Percentiles rank a stretch among this genome's conserved stretches.
These are phyloP conservation scores for Astrothelium macrocarpum DNA, from an alignment of 495 filamentous ascomycete genomes.

Conservation along the genomic window DNA sequence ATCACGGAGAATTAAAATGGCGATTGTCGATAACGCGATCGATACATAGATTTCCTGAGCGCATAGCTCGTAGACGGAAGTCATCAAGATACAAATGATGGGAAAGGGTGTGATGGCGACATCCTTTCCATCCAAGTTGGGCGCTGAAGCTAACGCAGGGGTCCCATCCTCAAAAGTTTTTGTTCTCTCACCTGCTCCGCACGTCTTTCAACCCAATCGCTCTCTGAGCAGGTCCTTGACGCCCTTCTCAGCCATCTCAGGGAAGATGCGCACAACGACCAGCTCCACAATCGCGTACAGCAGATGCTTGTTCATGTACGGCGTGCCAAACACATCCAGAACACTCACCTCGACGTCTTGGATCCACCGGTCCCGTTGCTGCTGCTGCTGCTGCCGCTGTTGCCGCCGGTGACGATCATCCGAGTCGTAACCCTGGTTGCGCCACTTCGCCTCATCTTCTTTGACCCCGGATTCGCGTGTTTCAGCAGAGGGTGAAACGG, in stretches of 20 bases:
- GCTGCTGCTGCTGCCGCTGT: neutral
- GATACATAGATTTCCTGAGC: neutral
- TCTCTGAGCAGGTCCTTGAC: slow-evolving; percentile 63
- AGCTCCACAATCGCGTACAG: slow-evolving; percentile 69
- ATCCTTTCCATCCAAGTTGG: no score
- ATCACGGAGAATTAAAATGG: neutral
- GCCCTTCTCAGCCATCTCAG: slow-evolving; percentile 70
- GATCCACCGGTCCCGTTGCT: neutral
- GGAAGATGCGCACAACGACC: slow-evolving; percentile 65
- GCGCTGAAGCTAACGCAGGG: no score
- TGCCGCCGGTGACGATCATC: slow-evolving; percentile 8
- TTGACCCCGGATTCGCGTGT: slow-evolving; percentile 6
- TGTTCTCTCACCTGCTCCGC: no score
- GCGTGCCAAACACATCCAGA: slow-evolving; percentile 66
- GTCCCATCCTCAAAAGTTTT: no score
- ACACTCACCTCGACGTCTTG: slow-evolving; percentile 37
- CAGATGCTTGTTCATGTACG: slow-evolving; percentile 85
- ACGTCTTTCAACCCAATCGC: slow-evolving; percentile 41
- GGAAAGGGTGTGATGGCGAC: neutral
- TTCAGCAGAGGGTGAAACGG: slow-evolving; percentile 22
- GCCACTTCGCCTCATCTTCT: slow-evolving; percentile 11
- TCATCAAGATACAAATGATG: neutral
- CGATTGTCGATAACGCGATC: neutral
- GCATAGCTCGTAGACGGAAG: neutral
- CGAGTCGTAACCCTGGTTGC: slow-evolving; percentile 25